Evolutionary conservation across 2,329 filamentous ascomycete genomes (phyloP).

Genomic region (Cadophora sp.): DNA sequence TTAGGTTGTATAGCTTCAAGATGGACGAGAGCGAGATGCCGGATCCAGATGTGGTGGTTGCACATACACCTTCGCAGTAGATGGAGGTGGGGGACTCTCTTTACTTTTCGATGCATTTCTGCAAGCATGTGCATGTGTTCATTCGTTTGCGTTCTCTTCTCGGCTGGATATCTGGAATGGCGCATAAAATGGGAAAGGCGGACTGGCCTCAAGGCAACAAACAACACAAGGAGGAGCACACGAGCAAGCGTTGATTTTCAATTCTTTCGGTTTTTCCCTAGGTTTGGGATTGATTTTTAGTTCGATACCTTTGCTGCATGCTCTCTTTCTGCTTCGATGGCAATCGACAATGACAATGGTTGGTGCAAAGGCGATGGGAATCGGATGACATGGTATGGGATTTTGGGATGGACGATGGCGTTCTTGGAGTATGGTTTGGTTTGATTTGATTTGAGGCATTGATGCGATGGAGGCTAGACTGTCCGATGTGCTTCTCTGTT

Average conservation of each 20-base stretch:
- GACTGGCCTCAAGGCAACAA: not conserved
- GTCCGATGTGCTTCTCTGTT: too few relatives aligned
- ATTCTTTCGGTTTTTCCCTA: not conserved
- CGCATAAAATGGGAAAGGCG: constrained; percentile 9
- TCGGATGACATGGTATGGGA: too few relatives aligned
- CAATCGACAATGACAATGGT: not conserved
- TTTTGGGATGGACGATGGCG: too few relatives aligned
- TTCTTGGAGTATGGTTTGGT: too few relatives aligned
- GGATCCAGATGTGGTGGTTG: constrained; percentile 15
- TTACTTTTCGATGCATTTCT: not conserved
- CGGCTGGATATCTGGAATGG: not conserved
- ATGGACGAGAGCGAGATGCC: constrained; percentile 28
- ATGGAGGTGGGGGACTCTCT: not conserved
- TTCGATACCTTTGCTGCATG: constrained; percentile 13
- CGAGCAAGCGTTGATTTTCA: not conserved
- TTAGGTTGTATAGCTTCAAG: constrained; percentile 80
- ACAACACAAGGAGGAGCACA: not conserved
- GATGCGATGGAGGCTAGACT: too few relatives aligned
- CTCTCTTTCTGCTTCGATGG: not conserved
- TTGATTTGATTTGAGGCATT: too few relatives aligned
- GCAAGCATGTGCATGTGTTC: not conserved
- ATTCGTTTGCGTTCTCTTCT: not conserved
- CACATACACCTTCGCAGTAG: constrained; percentile 12
- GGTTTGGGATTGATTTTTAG: not conserved
- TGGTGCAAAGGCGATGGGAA: too few relatives aligned